These are phyloP conservation scores for Bryoerythrophyllum caledonicum DNA, from an alignment of 225 moss, liverwort and hornwort species.

Conservation along the genomic window DNA sequence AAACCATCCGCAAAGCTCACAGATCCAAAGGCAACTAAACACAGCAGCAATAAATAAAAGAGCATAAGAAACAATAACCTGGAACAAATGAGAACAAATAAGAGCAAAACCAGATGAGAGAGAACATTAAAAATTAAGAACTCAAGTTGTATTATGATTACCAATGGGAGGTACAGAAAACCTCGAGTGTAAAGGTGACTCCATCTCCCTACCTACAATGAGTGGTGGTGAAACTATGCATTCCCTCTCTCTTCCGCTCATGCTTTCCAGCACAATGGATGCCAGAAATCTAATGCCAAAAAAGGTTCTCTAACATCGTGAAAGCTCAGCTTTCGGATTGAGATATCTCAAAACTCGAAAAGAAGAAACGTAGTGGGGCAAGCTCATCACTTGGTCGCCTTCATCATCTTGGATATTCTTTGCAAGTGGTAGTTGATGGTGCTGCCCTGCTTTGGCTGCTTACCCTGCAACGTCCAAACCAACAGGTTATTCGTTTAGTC, in stretches of 20 bases:
- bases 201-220: constrained; percentile 10
- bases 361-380: not conserved
- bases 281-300: constrained; percentile 3
- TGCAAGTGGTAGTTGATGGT: constrained; percentile 96
- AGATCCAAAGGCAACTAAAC: not conserved
- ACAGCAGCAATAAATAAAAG: not conserved
- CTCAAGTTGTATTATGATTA: constrained; percentile 19
- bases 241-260: constrained; percentile 14
- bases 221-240: constrained; percentile 9
- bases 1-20: not conserved
- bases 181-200: constrained; percentile 23
- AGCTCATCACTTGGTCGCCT: constrained; percentile 41
- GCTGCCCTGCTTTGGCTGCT: constrained; percentile 80
- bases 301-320: not conserved
- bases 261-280: constrained; percentile 9
- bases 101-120: not conserved
- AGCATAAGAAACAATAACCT: not conserved
- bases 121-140: not conserved
- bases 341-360: constrained; percentile 7
- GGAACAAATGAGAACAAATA: not conserved
- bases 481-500: constrained; percentile 13
- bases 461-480: constrained; percentile 52
- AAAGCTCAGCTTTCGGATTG: constrained; percentile 9
- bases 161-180: constrained; percentile 17
- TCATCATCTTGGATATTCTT: constrained; percentile 96